These are phyloP conservation scores for Hygrophorus pudorinus DNA, from an alignment of 768 basidiomycete species.

Conservation along the genomic window DNA sequence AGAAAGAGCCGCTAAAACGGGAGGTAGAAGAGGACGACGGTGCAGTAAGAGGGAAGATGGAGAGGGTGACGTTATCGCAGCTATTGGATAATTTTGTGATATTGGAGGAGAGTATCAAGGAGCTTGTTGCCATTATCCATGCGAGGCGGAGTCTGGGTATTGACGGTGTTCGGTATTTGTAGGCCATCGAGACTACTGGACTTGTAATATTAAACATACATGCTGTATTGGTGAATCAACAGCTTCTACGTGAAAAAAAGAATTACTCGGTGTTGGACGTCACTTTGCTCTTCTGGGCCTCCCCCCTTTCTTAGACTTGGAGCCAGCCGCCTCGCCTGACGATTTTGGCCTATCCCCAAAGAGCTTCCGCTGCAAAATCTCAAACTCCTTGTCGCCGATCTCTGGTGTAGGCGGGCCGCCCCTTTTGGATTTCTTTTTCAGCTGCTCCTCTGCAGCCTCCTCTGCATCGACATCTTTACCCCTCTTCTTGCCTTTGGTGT, in stretches of 20 bases:
- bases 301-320: slow-evolving; percentile 21
- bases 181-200: slow-evolving; percentile 10
- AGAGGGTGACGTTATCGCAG: slow-evolving; percentile 64
- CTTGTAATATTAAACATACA: background rate
- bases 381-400: slow-evolving; percentile 58
- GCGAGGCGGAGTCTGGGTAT: slow-evolving; percentile 78
- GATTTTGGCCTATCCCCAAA: slow-evolving; percentile 35
- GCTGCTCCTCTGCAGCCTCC: slow-evolving; percentile 25
- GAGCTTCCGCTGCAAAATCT: slow-evolving; percentile 46
- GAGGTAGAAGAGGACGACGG: slow-evolving; percentile 21
- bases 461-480: slow-evolving; percentile 31
- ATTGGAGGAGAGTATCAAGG: slow-evolving; percentile 91
- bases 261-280: background rate
- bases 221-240: too few species aligned
- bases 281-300: slow-evolving; percentile 22
- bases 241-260: too few species aligned
- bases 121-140: slow-evolving; percentile 77
- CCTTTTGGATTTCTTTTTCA: slow-evolving; percentile 41
- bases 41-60: slow-evolving; percentile 20
- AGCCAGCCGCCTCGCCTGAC: slow-evolving; percentile 13
- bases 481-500: slow-evolving; percentile 49
- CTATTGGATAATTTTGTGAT: slow-evolving; percentile 92
- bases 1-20: slow-evolving; percentile 13
- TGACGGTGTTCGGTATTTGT: slow-evolving; percentile 71
- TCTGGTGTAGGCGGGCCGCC: slow-evolving; percentile 34